phyloP scores from a whole-genome alignment of 495 filamentous ascomycete genomes.

The Cetradonia linearis region DNA sequence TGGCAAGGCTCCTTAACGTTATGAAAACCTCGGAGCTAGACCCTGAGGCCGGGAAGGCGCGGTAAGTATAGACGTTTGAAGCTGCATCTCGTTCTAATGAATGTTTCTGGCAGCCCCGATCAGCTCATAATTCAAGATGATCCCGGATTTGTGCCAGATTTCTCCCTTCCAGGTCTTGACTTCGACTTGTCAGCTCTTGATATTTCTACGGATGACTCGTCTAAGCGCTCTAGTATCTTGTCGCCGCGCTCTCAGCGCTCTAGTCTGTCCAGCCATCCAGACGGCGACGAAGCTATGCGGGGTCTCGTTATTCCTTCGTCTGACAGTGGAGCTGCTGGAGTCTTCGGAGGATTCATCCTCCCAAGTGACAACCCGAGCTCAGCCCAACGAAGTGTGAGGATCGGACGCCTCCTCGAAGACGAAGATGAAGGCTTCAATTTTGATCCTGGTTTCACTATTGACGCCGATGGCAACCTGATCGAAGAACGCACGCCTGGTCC shows the following conservation, averaged over 20 bases:
- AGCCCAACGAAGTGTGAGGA: conserved; percentile 22
- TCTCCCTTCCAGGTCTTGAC: conserved; percentile 46
- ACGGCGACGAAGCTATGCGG: conserved; percentile 18
- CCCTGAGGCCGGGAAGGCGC: conserved; percentile 57
- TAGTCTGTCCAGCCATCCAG: conserved; percentile 26
- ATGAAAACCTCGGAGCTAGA: conserved; percentile 52
- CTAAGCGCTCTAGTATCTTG: conserved; percentile 29
- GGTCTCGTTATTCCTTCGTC: conserved; percentile 28
- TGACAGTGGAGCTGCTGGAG: conserved; percentile 25
- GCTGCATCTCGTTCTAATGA: conserved; percentile 2
- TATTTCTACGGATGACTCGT: conserved; percentile 26
- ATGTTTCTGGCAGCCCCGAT: conserved; percentile 48
- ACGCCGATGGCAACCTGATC: conserved; percentile 51
- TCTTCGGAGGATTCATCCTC: conserved; percentile 29
- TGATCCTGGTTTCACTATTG: conserved; percentile 57
- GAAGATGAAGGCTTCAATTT: conserved; percentile 42
- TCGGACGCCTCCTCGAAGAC: conserved; percentile 29
- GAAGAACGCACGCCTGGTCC: conserved; percentile 24
- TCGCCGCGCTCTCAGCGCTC: conserved; percentile 31
- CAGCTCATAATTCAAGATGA: conserved; percentile 76
- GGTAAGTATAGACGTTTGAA: conserved; percentile 38
- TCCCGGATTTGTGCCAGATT: conserved; percentile 71
- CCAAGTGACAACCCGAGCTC: conserved; percentile 30
- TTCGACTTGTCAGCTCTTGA: conserved; percentile 41
- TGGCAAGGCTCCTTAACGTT: conserved; percentile 52